Conservation (phyloP, 768 basidiomycete species). For the Leccinum uliginosum region DNA sequence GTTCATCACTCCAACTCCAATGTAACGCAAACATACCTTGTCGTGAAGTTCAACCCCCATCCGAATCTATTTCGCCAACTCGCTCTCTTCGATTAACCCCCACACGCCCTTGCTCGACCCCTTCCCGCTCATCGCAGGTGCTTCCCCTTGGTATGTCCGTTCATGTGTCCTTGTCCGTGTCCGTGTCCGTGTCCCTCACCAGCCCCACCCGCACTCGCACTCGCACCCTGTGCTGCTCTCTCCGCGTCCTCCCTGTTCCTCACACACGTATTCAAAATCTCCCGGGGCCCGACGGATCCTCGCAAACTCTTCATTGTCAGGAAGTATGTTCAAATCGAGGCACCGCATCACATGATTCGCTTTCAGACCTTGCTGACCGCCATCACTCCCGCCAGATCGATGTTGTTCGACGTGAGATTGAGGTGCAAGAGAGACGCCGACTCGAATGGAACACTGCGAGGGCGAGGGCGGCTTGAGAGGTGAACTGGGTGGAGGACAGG, state of each 20-base stretch:
- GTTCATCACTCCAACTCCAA: too few species aligned
- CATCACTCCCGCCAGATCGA: constrained; percentile 90
- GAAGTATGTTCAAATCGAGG: constrained; percentile 88
- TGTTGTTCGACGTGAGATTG: constrained; percentile 76
- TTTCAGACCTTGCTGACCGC: constrained; percentile 82
- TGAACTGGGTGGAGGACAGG: constrained; percentile 75
- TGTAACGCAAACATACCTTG: constrained; percentile 41
- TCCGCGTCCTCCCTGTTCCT: constrained; percentile 84
- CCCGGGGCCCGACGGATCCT: constrained; percentile 83
- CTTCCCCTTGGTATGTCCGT: constrained; percentile 11
- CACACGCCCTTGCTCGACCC: constrained; percentile 68
- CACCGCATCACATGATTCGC: constrained; percentile 85
- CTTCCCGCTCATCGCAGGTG: constrained; percentile 38
- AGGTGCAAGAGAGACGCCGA: constrained; percentile 83
- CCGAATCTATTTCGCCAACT: constrained; percentile 67
- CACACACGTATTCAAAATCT: constrained; percentile 86
- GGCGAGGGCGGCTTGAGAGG: constrained; percentile 83
- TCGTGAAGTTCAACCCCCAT: constrained; percentile 31
- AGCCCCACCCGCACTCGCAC: neutral
- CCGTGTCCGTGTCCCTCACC: neutral
- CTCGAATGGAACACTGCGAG: constrained; percentile 96
- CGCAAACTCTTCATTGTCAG: constrained; percentile 76
- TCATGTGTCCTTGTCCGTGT: too few species aligned
- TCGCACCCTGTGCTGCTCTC: constrained; percentile 18
- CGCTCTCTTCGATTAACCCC: constrained; percentile 83